These are phyloP conservation scores for Blastobotrys indianensis DNA, from an alignment of 1,139 yeast genomes.

Conservation along the genomic window DNA sequence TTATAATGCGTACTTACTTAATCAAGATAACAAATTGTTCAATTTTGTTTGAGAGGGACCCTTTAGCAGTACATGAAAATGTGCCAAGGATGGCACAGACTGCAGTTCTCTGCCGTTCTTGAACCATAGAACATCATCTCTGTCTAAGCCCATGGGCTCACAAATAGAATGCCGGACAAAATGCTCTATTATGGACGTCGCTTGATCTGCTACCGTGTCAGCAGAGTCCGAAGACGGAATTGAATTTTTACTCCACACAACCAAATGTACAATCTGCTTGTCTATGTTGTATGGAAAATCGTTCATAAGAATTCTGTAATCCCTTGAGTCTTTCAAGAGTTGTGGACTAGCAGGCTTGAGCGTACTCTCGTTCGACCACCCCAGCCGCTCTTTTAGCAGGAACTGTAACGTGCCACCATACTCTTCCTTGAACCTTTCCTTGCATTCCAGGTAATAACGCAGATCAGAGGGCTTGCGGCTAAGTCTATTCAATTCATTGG, in stretches of 20 bases:
- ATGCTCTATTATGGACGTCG: slow-evolving; percentile 23
- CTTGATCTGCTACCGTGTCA: slow-evolving; percentile 27
- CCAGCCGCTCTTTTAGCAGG: slow-evolving; percentile 28
- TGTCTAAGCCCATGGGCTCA: slow-evolving; percentile 21
- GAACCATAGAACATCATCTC: slow-evolving; percentile 34
- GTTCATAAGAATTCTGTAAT: slow-evolving; percentile 34
- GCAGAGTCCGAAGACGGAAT: slow-evolving; percentile 28
- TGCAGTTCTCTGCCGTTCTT: slow-evolving; percentile 38
- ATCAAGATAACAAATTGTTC: slow-evolving; percentile 7
- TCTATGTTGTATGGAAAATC: slow-evolving; percentile 40
- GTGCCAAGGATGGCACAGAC: slow-evolving; percentile 36
- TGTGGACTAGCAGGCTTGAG: slow-evolving; percentile 16
- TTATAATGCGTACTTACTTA: background rate
- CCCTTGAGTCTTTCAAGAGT: slow-evolving; percentile 27
- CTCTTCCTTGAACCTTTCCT: slow-evolving; percentile 21
- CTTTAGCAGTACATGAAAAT: slow-evolving; percentile 36
- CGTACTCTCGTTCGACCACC: slow-evolving; percentile 25
- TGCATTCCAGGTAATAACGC: slow-evolving; percentile 30
- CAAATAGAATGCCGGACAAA: slow-evolving; percentile 31
- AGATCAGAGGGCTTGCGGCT: slow-evolving; percentile 34
- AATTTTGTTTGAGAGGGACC: slow-evolving; percentile 23
- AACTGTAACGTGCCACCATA: slow-evolving; percentile 33
- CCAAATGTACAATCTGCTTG: slow-evolving; percentile 34
- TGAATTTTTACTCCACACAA: slow-evolving; percentile 37
- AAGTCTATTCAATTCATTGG: slow-evolving; percentile 27